A percentile compares a stretch with the other conserved stretches of the same genome.
Evolutionary conservation across 192 early-diverging fungal genomes (phyloP).

Genomic region (Backusella psychrophila): DNA sequence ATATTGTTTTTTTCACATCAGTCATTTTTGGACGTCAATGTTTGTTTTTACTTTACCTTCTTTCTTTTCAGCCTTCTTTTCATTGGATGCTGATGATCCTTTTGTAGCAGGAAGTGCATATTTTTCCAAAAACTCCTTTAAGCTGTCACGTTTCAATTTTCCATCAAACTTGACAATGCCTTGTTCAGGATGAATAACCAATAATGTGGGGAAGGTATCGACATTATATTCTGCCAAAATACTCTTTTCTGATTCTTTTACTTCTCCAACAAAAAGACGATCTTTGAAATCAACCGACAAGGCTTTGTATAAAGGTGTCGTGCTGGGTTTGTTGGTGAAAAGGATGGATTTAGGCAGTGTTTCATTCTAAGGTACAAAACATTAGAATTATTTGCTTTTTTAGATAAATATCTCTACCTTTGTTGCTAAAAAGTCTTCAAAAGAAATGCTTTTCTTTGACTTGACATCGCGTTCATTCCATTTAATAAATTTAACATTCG

Average conservation of each 20-base stretch:
- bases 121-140: conserved; percentile 63
- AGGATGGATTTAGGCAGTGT: conserved; percentile 71
- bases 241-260: conserved; percentile 50
- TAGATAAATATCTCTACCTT: conserved; percentile 38
- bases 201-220: conserved; percentile 61
- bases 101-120: conserved; percentile 46
- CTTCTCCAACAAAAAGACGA: conserved; percentile 71
- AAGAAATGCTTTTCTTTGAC: conserved; percentile 49
- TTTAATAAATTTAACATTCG: conserved; percentile 45
- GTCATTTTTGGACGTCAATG: neutral
- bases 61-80: conserved; percentile 16
- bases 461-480: conserved; percentile 35
- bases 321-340: conserved; percentile 72
- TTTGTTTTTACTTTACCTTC: conserved; percentile 6
- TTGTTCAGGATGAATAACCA: conserved; percentile 57
- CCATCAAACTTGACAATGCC: conserved; percentile 56
- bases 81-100: conserved; percentile 6
- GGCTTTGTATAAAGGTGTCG: conserved; percentile 85
- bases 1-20: conserved; percentile 17
- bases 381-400: neutral
- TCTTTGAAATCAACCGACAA: conserved; percentile 73
- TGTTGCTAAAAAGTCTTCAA: conserved; percentile 56
- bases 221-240: conserved; percentile 58
- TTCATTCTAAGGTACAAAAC: conserved; percentile 33
- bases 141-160: conserved; percentile 59